phyloP scores from a whole-genome alignment of 2,329 filamentous ascomycete genomes.

The Fusarium anguioides region DNA sequence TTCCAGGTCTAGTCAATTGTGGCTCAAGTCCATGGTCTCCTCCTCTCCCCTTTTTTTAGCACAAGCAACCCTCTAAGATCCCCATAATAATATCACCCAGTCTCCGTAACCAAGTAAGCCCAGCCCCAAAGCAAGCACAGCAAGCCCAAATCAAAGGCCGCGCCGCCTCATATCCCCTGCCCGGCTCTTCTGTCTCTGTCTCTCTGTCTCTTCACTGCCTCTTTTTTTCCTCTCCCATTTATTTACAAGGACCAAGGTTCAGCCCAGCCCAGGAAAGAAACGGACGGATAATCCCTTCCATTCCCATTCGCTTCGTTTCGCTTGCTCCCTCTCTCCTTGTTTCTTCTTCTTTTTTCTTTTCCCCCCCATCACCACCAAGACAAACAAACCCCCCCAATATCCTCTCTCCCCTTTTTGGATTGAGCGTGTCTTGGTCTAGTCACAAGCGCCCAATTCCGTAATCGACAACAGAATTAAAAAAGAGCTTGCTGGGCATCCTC shows the following conservation, averaged over 20 bases:
- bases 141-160: no score
- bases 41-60: slow-evolving; percentile 33
- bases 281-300: slow-evolving; percentile 37
- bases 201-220: slow-evolving; percentile 12
- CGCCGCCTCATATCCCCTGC: slow-evolving; percentile 37
- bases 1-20: slow-evolving; percentile 18
- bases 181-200: slow-evolving; percentile 28
- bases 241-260: slow-evolving; percentile 14
- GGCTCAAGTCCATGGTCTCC: slow-evolving; percentile 25
- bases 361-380: slow-evolving; percentile 22
- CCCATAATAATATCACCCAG: slow-evolving; percentile 26
- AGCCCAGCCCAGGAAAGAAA: slow-evolving; percentile 28
- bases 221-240: slow-evolving; percentile 9
- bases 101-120: slow-evolving; percentile 29
- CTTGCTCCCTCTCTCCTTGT: slow-evolving; percentile 28
- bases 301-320: slow-evolving; percentile 31
- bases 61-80: slow-evolving; percentile 20
- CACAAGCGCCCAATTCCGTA: slow-evolving; percentile 12
- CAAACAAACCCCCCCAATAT: slow-evolving; percentile 4
- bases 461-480: slow-evolving; percentile 26
- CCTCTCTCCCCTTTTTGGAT: slow-evolving; percentile 23
- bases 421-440: slow-evolving; percentile 33
- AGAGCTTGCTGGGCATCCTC: slow-evolving; percentile 41
- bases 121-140: slow-evolving; percentile 35
- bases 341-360: slow-evolving; percentile 18